A percentile compares a stretch with the other conserved stretches of the same genome.
phyloP scores from a whole-genome alignment of 1,284 basidiomycete species.

The Naganishia liquefaciens region DNA sequence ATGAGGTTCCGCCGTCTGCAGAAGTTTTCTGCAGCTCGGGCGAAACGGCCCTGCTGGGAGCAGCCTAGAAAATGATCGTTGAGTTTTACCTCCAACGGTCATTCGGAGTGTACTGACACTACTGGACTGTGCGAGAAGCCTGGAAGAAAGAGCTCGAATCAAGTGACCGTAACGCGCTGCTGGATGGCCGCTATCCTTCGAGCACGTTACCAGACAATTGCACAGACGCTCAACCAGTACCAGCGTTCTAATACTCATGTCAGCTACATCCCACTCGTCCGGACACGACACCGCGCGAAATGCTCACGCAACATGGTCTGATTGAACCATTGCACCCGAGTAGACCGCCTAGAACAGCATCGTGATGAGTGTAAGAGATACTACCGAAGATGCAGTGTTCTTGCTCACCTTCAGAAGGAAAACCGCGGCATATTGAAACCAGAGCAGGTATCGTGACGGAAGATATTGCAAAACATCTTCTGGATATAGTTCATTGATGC shows the following conservation, averaged over 20 bases:
- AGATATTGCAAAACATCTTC: slow-evolving; percentile 51
- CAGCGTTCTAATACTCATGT: slow-evolving; percentile 37
- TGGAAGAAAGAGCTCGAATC: slow-evolving; percentile 22
- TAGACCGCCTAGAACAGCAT: slow-evolving; percentile 46
- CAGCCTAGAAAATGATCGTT: not conserved
- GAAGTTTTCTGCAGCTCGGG: slow-evolving; percentile 8
- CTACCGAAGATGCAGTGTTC: not conserved
- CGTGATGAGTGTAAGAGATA: not conserved
- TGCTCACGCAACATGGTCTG: slow-evolving; percentile 45
- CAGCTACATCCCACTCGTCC: no score
- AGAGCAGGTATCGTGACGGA: slow-evolving; percentile 50
- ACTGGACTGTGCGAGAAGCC: slow-evolving; percentile 10
- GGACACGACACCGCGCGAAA: no score
- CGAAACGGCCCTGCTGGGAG: slow-evolving; percentile 25
- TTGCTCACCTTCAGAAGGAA: slow-evolving; percentile 46
- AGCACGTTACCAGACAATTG: slow-evolving; percentile 42
- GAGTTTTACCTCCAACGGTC: not conserved
- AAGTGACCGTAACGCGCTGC: slow-evolving; percentile 46
- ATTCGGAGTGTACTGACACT: slow-evolving; percentile 26
- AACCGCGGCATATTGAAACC: slow-evolving; percentile 53
- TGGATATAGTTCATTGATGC: slow-evolving; percentile 49
- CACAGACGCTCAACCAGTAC: slow-evolving; percentile 49
- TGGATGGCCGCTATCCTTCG: slow-evolving; percentile 48
- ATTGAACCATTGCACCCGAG: slow-evolving; percentile 53
- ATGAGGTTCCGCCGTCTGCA: not conserved